Evolutionary conservation across 495 filamentous ascomycete species (phyloP), one percentile per base, ranked within the genome.

Genomic region (Daldinia grandis): DNA sequence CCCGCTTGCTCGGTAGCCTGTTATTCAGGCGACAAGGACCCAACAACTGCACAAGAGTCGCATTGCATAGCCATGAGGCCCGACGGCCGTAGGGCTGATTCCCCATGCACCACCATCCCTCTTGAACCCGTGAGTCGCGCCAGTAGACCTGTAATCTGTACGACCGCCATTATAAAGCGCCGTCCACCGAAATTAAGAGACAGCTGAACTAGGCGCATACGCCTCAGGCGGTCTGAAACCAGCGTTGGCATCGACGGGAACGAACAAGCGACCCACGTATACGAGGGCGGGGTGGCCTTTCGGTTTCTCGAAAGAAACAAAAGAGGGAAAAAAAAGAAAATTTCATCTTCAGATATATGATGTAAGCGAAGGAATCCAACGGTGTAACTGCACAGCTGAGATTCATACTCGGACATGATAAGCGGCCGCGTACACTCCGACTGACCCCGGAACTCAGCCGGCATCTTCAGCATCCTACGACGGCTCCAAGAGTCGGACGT

Each of bases 1-100:
- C 35, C 69, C 69, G 40, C 37, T 58, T n/a, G 5, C 38, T 72
- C 64, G 69, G 69, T 68, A 64, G 28, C 63, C 40, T 42, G 27
- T 38, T 2, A 31, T 51, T 70, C 68, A 65, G 62, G 68, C 65
- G 68, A 70, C 44, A 38, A 35, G 33, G 37, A 8, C 27, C 24
- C 24, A 57, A 27, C 35, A 21, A 37, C 47, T 63, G 60, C 38
- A 24, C 27, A 59, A 55, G 25, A 25, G 69, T 66, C 47, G 25
- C 53, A 63, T 54, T 63, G 62, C 58, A 54, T 66, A 59, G 58
- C 68, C 66, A 42, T 54, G 35, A 44, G 19, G 42, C 33, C 14
- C 44, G 17, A 9, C 19, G 47, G 28, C 24, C 49, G 35, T 71
- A 67, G 69, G 69, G 69, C 69, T 71, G 69, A 71, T 30, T 62